Conservation (phyloP, 768 basidiomycete species). For the Paxillus involutus region DNA sequence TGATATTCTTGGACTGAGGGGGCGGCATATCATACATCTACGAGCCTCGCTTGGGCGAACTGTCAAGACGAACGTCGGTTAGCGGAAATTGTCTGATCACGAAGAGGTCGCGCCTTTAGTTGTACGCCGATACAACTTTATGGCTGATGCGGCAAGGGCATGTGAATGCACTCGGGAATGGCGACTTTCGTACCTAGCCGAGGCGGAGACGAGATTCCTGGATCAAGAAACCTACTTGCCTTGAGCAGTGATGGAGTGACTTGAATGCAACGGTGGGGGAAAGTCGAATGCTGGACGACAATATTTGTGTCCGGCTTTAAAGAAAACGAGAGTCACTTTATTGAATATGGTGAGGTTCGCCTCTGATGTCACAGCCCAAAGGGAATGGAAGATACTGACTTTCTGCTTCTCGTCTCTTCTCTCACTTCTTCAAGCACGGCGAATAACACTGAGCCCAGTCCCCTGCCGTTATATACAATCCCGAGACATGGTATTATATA, state of each 20-base stretch:
- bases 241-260: background rate
- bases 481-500: constrained; percentile 26
- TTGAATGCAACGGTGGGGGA: no score
- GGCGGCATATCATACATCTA: constrained; percentile 5
- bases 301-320: constrained; percentile 1
- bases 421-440: constrained; percentile 4
- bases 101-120: no score
- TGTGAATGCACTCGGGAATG: background rate
- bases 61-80: background rate
- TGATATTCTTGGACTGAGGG: background rate
- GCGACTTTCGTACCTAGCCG: no score
- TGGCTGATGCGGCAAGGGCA: background rate
- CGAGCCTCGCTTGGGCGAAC: background rate
- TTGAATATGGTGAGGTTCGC: constrained; percentile 11
- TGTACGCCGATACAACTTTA: no score
- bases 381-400: constrained; percentile 13
- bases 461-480: constrained; percentile 23
- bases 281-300: background rate
- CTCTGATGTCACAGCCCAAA: constrained; percentile 8
- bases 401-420: constrained; percentile 22
- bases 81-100: background rate
- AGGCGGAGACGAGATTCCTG: no score
- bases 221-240: background rate
- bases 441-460: constrained; percentile 5
- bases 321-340: constrained; percentile 1